Evolutionary conservation across 2,329 filamentous ascomycete species (phyloP).

Genomic region (Fusarium pilosicola): DNA sequence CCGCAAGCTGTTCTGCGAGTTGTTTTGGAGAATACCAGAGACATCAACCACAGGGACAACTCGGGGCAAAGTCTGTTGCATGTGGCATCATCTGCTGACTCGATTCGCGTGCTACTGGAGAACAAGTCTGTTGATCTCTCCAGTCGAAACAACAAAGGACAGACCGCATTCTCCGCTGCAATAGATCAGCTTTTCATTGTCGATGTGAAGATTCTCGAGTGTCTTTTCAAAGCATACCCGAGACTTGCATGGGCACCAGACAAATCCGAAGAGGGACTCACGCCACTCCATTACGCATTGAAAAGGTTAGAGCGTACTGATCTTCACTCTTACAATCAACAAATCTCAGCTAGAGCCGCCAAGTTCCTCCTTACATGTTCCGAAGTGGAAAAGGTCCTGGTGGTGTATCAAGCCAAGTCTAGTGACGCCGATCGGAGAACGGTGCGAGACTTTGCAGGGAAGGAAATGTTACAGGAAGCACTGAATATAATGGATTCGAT

Average conservation of each 20-base stretch:
- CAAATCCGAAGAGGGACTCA: fast-evolving
- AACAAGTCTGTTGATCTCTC: fast-evolving
- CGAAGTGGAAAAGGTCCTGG: background rate
- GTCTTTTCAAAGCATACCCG: fast-evolving
- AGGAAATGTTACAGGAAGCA: fast-evolving
- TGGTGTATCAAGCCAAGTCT: fast-evolving
- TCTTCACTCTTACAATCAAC: too few relatives aligned
- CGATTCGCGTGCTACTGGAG: fast-evolving
- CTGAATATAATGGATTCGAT: background rate
- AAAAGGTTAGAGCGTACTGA: too few relatives aligned
- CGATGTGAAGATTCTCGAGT: too few relatives aligned
- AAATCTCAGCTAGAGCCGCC: too few relatives aligned
- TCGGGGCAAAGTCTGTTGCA: fast-evolving
- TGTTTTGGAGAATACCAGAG: fast-evolving
- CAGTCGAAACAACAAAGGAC: background rate
- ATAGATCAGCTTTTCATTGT: too few relatives aligned
- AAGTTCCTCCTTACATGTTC: background rate
- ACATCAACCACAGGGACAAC: background rate
- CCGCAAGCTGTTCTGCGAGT: too few relatives aligned
- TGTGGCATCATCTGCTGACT: fast-evolving
- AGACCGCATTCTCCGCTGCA: too few relatives aligned
- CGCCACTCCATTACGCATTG: background rate
- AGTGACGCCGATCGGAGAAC: fast-evolving
- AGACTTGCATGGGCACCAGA: background rate
- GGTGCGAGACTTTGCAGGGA: fast-evolving